Base-by-base conservation (phyloP, 495 filamentous ascomycete species). In the Usnea hakonensis region DNA sequence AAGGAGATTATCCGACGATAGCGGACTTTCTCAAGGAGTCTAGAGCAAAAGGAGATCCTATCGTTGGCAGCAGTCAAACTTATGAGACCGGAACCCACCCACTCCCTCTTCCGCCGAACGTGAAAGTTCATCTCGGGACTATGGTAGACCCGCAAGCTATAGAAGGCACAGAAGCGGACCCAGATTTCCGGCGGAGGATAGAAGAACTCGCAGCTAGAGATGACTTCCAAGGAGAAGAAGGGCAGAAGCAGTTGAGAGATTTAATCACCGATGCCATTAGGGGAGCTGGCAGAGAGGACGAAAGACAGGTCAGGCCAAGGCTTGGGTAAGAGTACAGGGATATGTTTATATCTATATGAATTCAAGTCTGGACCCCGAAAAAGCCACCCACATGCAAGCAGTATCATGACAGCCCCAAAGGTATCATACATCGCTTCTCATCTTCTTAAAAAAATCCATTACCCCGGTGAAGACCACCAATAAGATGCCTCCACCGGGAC, bases 401-500 rank as follows among this genome's bases (percentile, higher is more conserved):
- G 11, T 58, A 19, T 58, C 35, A 32, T 30, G 48, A 63, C 17
- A 28, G 46, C 50, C 19, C 38, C 37, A 1, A 53, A 60, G 60
- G 55, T 63, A 57, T 65, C 55, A 67, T 64, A 36, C 56, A 30
- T 67, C 65, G 26, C 33, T 60, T 48, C 63, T 75, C 76, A 83
- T 82, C 64, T 75, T 78, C 57, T 83, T 78, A 77, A 89, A 97
- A 75, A 94, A 93, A 69, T 97, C 93, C 88, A 95, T 95, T 19
- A 96, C 87, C 17, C 88, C 85, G 5, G 91, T 95, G 76, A 91
- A 97, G 43, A 97, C 92, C 30, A 97, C 92, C 57, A 95, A 77
- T 60, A 96, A 79, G 67, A 96, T 95, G 79, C 91, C 91, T 74
- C 90, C 91, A 73, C 91, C 90, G 30, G 91, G 90, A 26, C 90